Base-by-base conservation (phyloP, 805 yeast genomes). In the Starmera caribaea region DNA sequence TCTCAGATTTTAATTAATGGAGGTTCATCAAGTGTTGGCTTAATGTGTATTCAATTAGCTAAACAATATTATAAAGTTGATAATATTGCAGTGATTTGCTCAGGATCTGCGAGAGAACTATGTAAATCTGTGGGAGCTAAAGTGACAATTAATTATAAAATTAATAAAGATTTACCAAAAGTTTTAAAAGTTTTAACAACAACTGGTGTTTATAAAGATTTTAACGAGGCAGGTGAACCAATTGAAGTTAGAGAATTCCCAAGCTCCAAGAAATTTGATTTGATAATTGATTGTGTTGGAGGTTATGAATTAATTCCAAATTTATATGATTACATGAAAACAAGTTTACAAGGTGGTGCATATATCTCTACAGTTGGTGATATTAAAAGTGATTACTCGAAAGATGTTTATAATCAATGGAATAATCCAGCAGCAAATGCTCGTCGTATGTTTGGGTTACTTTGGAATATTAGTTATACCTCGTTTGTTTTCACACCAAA, bases 1-100 rank as follows among this genome's bases (percentile, higher is more conserved):
- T 59, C 75, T 2, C 71, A 69, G 41, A 72, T 85, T 3, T 63
- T 84, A 35, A 65, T 87, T 33, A 67, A 83, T 44, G 96, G 96
- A 39, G 94, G 83, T 14, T 78, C 85, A 2, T 74, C 94, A 2
- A 66, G 79, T n/a, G 84, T 82, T 9, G 95, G 92, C 2, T 57
- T 74, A 43, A 69, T 66, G 58, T 69, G 72, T 5, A 65, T 77
- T 29, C 88, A 81, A 54, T 50, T 84, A 24, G 70, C 79, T 15
- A 79, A 73, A 53, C 51, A 67, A 17, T 57, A 63, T 45, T 74
- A 65, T 47, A 62, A 69, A n/a, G 73, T 77, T 10, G 51, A 54
- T 14, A 59, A 61, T 33, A 66, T 86, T n/a, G 76, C 74, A 1
- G 73, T 72, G 2, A 68, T 78, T 3, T 71, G 80, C 42, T 76